Evolutionary conservation across 2,329 filamentous ascomycete genomes (phyloP).

Genomic region (Xylaria sp.): DNA sequence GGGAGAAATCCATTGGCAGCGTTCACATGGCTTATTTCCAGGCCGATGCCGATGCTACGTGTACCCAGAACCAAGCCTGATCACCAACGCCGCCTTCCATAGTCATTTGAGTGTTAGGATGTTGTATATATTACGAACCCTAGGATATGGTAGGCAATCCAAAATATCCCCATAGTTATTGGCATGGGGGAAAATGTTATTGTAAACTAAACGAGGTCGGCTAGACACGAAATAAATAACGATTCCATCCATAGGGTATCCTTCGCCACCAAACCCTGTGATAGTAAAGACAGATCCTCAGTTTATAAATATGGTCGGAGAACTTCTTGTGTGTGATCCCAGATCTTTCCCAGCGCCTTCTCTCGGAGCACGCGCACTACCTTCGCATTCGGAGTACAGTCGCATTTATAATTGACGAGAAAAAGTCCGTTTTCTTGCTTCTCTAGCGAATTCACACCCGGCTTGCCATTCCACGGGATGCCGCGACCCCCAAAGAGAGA

Average conservation of each 20-base stretch:
- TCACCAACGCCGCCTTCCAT: no score
- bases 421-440: constrained; percentile 49
- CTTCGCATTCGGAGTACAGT: constrained; percentile 50
- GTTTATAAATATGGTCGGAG: constrained; percentile 41
- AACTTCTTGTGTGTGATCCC: constrained; percentile 51
- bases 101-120: no score
- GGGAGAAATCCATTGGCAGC: no score
- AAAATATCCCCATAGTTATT: no score
- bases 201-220: no score
- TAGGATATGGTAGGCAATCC: no score
- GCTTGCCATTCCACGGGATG: constrained; percentile 48
- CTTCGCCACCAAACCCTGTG: background rate
- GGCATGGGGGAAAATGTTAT: no score
- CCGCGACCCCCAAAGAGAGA: constrained; percentile 52
- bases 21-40: background rate
- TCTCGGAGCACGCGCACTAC: constrained; percentile 47
- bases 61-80: no score
- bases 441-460: constrained; percentile 47
- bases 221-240: background rate
- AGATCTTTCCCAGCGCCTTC: constrained; percentile 47
- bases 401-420: constrained; percentile 50
- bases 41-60: no score
- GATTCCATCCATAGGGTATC: background rate
- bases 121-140: no score
- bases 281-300: background rate